Conservation (phyloP, 1,139 yeast genomes). For the Saccharomyces pastorianus region DNA sequence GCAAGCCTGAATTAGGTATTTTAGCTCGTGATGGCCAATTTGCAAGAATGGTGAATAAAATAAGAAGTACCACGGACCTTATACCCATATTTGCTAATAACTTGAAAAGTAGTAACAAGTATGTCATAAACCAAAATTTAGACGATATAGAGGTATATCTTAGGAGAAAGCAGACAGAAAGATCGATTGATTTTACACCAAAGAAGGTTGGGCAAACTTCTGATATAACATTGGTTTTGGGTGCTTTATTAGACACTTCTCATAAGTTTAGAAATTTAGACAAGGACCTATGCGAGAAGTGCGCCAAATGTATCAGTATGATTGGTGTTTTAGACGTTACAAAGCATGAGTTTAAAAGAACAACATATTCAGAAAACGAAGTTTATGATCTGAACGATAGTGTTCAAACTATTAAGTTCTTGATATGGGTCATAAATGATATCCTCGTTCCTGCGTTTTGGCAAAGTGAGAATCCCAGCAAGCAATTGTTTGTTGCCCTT, state of each 20-base stretch:
- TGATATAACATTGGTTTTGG: constrained; percentile 36
- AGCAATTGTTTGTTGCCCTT: constrained; percentile 76
- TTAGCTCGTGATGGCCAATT: constrained; percentile 39
- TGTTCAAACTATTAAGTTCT: constrained; percentile 57
- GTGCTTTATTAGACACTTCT: constrained; percentile 52
- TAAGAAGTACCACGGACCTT: constrained; percentile 20
- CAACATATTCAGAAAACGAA: constrained; percentile 41
- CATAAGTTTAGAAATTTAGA: constrained; percentile 47
- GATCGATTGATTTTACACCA: constrained; percentile 10
- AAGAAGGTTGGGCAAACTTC: constrained; percentile 9
- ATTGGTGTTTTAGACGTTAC: constrained; percentile 75
- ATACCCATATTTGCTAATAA: constrained; percentile 25
- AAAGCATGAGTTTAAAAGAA: constrained; percentile 44
- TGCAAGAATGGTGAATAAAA: constrained; percentile 25
- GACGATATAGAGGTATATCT: constrained; percentile 54
- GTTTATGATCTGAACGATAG: constrained; percentile 54
- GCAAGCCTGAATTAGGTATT: constrained; percentile 20
- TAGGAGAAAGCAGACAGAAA: constrained; percentile 27
- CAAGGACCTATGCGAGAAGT: constrained; percentile 44
- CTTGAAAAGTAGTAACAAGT: constrained; percentile 43
- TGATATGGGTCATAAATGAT: constrained; percentile 57
- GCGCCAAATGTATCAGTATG: constrained; percentile 64
- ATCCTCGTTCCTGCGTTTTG: constrained; percentile 73
- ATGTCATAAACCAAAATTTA: constrained; percentile 72
- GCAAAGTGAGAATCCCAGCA: constrained; percentile 82